Base-by-base conservation (phyloP, 176 grass and related monocot genomes). In the Sorghum bicolor region DNA sequence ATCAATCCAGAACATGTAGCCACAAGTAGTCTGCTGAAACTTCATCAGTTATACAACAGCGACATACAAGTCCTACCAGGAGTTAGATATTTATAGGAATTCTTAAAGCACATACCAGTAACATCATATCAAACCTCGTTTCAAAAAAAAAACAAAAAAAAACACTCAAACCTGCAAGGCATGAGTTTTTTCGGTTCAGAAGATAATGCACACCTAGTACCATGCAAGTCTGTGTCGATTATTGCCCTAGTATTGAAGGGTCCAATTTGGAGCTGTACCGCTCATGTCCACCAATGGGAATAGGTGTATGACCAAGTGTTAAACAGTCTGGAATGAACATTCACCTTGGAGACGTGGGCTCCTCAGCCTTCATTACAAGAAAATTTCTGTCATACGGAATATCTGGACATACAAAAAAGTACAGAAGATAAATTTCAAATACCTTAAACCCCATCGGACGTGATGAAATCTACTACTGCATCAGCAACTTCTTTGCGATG, bases 401-500 rank as follows among this genome's bases (percentile, higher is more conserved):
- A 31, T 14, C 34, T 15, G 25, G 10, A 32, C 34, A 6, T 50
- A 17, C 29, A 44, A 25, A 47, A 20, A 24, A 64, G 33, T 1
- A 19, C 17, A 39, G 2, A 36, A 19, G 24, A 25, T 75, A 3
- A 53, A 19, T 28, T 19, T 16, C 20, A 24, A 20, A 30, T 64
- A 76, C 71, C 82, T 62, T 6, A 77, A 47, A 82, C 78, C 78
- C 76, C 66, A 33, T 65, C 66, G 19, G 67, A 77, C 39, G 32
- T 89, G 53, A 94, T 70, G 62, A 82, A 93, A 76, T 88, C 84
- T 53, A 91, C 33, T 5, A 98, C 88, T 26, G 86, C 83, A 47
- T 80, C 88, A 19, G 88, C 77, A 73, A 94, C 72, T 74, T 90
- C 84, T 77, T 85, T 82, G 72, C 90, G 92, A 87, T 94, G 95